Percentiles rank a stretch among this genome's conserved stretches.
phyloP scores from a whole-genome alignment of 2,329 filamentous ascomycete species.

The Curvularia hawaiiensis region DNA sequence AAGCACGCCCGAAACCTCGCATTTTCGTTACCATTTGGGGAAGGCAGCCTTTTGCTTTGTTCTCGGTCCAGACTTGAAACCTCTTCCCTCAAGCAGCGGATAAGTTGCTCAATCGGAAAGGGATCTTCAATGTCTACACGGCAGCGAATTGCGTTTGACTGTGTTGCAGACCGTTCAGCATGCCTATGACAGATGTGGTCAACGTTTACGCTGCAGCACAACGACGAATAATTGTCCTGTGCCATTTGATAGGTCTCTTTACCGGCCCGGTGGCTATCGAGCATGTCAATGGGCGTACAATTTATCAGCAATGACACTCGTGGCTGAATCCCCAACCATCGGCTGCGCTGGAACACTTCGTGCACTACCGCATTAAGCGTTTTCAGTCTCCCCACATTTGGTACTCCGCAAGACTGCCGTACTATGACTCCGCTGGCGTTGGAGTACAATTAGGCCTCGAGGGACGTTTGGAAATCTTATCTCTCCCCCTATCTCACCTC shows the following conservation, averaged over 20 bases:
- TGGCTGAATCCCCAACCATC: conserved; percentile 11
- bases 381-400: conserved; percentile 2
- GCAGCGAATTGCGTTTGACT: conserved; percentile 1
- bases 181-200: neutral
- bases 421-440: neutral
- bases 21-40: conserved; percentile 14
- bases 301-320: conserved; percentile 35
- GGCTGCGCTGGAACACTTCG: conserved; percentile 3
- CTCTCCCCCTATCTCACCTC: neutral
- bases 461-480: neutral
- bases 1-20: conserved; percentile 7
- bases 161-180: neutral
- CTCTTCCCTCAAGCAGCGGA: neutral
- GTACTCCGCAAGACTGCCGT: conserved; percentile 1
- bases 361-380: conserved; percentile 12
- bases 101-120: neutral
- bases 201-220: neutral
- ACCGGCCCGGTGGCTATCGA: neutral
- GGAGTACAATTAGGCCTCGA: neutral
- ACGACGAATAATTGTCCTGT: neutral
- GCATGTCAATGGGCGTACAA: conserved; percentile 5
- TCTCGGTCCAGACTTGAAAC: neutral
- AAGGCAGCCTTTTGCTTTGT: conserved; percentile 8
- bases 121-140: neutral
- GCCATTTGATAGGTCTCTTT: conserved; percentile 14